Evolutionary conservation across 2,329 filamentous ascomycete species (phyloP).

Genomic region (Talaromyces sp.): DNA sequence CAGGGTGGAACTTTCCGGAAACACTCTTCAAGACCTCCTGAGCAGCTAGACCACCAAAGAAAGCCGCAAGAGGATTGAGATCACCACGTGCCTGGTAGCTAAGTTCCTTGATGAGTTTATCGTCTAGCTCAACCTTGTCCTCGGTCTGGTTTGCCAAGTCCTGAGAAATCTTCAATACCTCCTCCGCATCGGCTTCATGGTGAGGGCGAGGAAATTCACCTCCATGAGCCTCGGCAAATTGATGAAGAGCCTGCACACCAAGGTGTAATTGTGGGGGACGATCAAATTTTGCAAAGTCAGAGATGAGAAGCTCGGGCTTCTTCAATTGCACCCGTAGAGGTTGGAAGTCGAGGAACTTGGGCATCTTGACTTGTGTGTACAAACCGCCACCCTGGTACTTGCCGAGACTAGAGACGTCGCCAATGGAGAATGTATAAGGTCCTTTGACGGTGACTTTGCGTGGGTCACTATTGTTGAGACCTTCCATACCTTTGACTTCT

Average conservation of each 20-base stretch:
- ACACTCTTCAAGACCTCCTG: conserved; percentile 96
- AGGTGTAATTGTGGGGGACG: conserved; percentile 87
- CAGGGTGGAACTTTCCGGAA: conserved; percentile 95
- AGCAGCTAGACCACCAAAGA: conserved; percentile 89
- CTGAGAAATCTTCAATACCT: conserved; percentile 72
- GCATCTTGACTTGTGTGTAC: conserved; percentile 98
- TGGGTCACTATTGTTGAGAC: conserved; percentile 74
- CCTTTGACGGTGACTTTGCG: conserved; percentile 91
- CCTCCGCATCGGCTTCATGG: conserved; percentile 75
- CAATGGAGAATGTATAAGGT: conserved; percentile 96
- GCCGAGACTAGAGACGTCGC: conserved; percentile 81
- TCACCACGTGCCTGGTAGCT: conserved; percentile 93
- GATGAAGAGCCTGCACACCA: conserved; percentile 87
- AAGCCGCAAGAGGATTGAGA: conserved; percentile 84
- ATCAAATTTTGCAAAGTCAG: conserved; percentile 97
- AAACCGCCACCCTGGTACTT: conserved; percentile 84
- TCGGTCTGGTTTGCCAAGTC: conserved; percentile 63
- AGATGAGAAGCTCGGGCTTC: conserved; percentile 83
- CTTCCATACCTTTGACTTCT: conserved; percentile 89
- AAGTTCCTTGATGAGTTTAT: conserved; percentile 87
- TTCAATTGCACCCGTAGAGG: conserved; percentile 71
- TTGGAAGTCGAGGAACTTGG: conserved; percentile 87
- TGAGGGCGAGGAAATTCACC: conserved; percentile 75
- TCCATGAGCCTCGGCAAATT: conserved; percentile 69
- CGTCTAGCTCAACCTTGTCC: conserved; percentile 77